Percentiles rank a stretch among this genome's conserved stretches.
phyloP scores from a whole-genome alignment of 1,284 basidiomycete genomes.

The Cryptococcus sp. region DNA sequence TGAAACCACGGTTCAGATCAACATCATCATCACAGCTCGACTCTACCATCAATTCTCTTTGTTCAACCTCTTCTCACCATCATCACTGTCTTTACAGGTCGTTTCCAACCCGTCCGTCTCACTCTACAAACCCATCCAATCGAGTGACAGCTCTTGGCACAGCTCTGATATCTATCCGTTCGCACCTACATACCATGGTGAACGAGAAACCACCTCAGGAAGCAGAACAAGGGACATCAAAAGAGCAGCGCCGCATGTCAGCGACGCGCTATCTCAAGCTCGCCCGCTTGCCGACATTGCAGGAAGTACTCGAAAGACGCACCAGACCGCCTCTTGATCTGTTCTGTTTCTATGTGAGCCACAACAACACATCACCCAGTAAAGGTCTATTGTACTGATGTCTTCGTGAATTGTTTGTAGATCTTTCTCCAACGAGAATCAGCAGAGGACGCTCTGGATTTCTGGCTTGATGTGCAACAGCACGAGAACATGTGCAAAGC shows the following conservation, averaged over 20 bases:
- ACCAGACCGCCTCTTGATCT: conserved; percentile 94
- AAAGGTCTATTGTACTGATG: not conserved
- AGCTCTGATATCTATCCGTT: no score
- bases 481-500: conserved; percentile 98
- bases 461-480: conserved; percentile 98
- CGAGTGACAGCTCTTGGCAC: no score
- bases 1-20: no score
- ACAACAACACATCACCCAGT: not conserved
- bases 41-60: no score
- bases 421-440: conserved; percentile 88
- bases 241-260: conserved; percentile 35
- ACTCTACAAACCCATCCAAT: no score
- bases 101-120: no score
- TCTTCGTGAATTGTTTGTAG: conserved; percentile 20
- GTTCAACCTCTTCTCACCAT: no score
- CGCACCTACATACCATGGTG: not conserved
- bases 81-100: no score
- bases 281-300: conserved; percentile 59
- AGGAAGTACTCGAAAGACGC: conserved; percentile 79
- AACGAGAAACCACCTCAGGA: conserved; percentile 13
- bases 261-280: conserved; percentile 47
- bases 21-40: no score
- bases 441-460: conserved; percentile 92
- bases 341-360: conserved; percentile 94
- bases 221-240: conserved; percentile 11